Percentiles rank a stretch among this genome's conserved stretches.
Conservation (phyloP, 169 alveolate genomes). For the Cryptosporidium parvum region DNA sequence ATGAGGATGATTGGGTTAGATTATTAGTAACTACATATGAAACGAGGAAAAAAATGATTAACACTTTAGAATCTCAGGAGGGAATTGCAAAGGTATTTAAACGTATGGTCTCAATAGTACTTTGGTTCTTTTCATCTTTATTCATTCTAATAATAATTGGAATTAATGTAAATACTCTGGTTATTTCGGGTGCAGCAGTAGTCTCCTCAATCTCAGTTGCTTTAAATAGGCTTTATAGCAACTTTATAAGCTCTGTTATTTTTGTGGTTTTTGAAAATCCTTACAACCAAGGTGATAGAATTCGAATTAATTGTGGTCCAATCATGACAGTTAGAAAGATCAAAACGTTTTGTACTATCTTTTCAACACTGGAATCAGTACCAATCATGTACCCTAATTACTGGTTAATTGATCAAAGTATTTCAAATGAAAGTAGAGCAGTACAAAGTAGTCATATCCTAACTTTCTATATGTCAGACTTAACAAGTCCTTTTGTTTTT, state of each 20-base stretch:
- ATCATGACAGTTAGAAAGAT: slow-evolving; percentile 86
- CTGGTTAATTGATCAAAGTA: slow-evolving; percentile 84
- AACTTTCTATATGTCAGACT: slow-evolving; percentile 82
- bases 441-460: slow-evolving; percentile 83
- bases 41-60: slow-evolving; percentile 70
- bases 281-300: slow-evolving; percentile 88
- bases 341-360: slow-evolving; percentile 88
- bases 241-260: slow-evolving; percentile 88
- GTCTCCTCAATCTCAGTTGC: slow-evolving; percentile 88
- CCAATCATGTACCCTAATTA: slow-evolving; percentile 86
- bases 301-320: slow-evolving; percentile 86
- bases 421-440: slow-evolving; percentile 87
- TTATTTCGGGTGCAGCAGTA: slow-evolving; percentile 90
- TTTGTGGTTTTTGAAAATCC: slow-evolving; percentile 90
- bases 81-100: slow-evolving; percentile 85
- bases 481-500: slow-evolving; percentile 86
- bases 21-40: slow-evolving; percentile 60
- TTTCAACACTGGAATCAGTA: slow-evolving; percentile 85
- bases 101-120: slow-evolving; percentile 83
- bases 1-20: slow-evolving; percentile 75
- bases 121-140: slow-evolving; percentile 83
- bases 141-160: slow-evolving; percentile 85
- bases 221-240: slow-evolving; percentile 86
- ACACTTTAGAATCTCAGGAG: slow-evolving; percentile 81
- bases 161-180: slow-evolving; percentile 86